Evolutionary conservation across 768 basidiomycete genomes (phyloP).

Genomic region (Tricholoma furcatifolium): DNA sequence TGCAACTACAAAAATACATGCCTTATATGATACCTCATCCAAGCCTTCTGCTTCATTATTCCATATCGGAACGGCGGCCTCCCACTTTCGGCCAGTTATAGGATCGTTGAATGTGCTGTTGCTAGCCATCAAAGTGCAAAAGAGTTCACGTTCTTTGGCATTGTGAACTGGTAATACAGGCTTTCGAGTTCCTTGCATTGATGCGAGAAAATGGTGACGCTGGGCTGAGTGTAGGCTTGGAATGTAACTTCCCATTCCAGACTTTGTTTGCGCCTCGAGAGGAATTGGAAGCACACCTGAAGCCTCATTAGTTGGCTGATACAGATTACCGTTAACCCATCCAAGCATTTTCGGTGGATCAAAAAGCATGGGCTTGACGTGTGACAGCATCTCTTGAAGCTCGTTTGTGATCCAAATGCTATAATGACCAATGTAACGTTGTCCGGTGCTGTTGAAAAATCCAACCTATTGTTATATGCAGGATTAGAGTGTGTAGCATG

Average conservation of each 20-base stretch:
- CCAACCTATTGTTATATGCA: no score
- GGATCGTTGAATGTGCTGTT: no score
- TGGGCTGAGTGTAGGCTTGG: not conserved
- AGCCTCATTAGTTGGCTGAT: constrained; percentile 3
- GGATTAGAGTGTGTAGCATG: no score
- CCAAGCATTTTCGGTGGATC: constrained; percentile 1
- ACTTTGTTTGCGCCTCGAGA: not conserved
- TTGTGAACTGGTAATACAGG: not conserved
- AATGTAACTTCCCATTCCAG: not conserved
- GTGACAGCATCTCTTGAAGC: constrained; percentile 3
- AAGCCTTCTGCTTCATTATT: not conserved
- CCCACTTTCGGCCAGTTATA: no score
- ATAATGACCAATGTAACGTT: constrained; percentile 17
- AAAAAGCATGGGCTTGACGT: not conserved
- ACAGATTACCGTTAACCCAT: no score
- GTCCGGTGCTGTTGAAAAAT: constrained; percentile 20
- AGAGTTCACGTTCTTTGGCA: not conserved
- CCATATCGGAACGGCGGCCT: no score
- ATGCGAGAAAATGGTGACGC: not conserved
- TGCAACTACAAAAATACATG: not conserved
- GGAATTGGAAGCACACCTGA: constrained; percentile 9
- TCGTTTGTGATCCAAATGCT: constrained; percentile 21
- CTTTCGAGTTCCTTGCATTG: not conserved
- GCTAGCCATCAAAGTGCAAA: not conserved
- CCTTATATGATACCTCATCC: constrained; percentile 3